Evolutionary conservation across 2,329 filamentous ascomycete genomes (phyloP).

Genomic region (Colletotrichum graminicola): DNA sequence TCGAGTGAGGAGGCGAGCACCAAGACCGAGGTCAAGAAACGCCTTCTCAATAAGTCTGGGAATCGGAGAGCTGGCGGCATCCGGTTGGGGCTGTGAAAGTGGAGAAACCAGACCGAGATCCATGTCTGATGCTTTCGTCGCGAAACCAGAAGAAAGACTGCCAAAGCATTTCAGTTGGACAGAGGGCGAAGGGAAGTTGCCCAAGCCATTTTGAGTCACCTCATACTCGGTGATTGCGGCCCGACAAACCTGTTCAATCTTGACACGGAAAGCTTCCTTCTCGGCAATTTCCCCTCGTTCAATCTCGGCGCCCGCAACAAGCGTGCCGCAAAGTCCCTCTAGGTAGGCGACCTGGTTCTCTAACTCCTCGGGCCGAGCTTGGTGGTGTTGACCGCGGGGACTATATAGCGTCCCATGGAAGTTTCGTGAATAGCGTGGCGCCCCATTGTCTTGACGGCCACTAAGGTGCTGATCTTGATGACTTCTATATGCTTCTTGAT

Average conservation of each 20-base stretch:
- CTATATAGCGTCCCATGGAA: conserved; percentile 50
- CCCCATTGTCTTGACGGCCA: conserved; percentile 21
- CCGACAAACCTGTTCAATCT: conserved; percentile 74
- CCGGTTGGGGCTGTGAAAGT: conserved; percentile 65
- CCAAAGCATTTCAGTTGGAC: conserved; percentile 84
- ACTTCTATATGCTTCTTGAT: conserved; percentile 13
- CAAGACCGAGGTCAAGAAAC: conserved; percentile 78
- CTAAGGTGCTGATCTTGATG: conserved; percentile 22
- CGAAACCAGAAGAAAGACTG: conserved; percentile 86
- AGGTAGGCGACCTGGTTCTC: conserved; percentile 62
- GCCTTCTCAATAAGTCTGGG: conserved; percentile 82
- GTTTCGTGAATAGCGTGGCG: conserved; percentile 29
- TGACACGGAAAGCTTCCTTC: conserved; percentile 77
- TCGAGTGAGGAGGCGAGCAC: conserved; percentile 80
- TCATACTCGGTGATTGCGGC: conserved; percentile 69
- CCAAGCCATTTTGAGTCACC: conserved; percentile 51
- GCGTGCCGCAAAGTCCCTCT: conserved; percentile 63
- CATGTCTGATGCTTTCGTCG: conserved; percentile 90
- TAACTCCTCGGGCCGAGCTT: conserved; percentile 58
- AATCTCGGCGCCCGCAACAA: conserved; percentile 71
- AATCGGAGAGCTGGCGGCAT: conserved; percentile 70
- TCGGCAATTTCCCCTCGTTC: conserved; percentile 70
- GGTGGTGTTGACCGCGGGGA: conserved; percentile 47
- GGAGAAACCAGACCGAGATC: conserved; percentile 83
- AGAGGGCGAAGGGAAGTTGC: conserved; percentile 64